Conservation (phyloP, 225 moss, liverwort and hornwort genomes). For the Sphagnum contortum region DNA sequence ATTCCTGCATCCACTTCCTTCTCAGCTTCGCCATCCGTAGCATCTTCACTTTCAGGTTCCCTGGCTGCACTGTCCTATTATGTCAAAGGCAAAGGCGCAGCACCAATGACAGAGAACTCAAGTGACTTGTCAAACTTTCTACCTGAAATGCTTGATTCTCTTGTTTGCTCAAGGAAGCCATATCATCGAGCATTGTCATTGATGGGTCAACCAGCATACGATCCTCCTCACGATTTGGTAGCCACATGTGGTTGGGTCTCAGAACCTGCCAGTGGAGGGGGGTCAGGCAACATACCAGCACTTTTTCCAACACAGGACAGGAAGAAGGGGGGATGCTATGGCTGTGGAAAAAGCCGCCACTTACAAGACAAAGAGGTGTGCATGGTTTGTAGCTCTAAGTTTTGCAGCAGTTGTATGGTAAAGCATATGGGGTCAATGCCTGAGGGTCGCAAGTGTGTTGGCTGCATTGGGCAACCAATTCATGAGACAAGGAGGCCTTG, state of each 20-base stretch:
- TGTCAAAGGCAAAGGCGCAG: constrained; percentile 7
- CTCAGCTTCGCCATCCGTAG: constrained; percentile 14
- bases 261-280: constrained; percentile 24
- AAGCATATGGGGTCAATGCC: constrained; percentile 93
- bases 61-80: constrained; percentile 5
- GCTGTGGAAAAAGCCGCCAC: constrained; percentile 61
- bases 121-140: constrained; percentile 12
- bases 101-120: constrained; percentile 5
- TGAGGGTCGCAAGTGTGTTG: constrained; percentile 81
- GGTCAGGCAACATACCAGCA: constrained; percentile 5
- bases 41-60: constrained; percentile 10
- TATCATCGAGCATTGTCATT: constrained; percentile 13
- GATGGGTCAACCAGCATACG: constrained; percentile 6
- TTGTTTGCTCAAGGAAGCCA: constrained; percentile 7
- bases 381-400: constrained; percentile 71
- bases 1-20: constrained; percentile 5
- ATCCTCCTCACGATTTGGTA: constrained; percentile 4
- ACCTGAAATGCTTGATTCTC: constrained; percentile 4
- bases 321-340: constrained; percentile 69
- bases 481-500: constrained; percentile 54
- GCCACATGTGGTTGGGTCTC: constrained; percentile 27
- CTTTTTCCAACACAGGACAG: constrained; percentile 32
- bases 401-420: constrained; percentile 73
- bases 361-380: constrained; percentile 75
- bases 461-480: constrained; percentile 71